Percentiles rank a stretch among this genome's conserved stretches.
phyloP scores from a whole-genome alignment of 306 rosid genomes.

The Lathyrus aphaca region DNA sequence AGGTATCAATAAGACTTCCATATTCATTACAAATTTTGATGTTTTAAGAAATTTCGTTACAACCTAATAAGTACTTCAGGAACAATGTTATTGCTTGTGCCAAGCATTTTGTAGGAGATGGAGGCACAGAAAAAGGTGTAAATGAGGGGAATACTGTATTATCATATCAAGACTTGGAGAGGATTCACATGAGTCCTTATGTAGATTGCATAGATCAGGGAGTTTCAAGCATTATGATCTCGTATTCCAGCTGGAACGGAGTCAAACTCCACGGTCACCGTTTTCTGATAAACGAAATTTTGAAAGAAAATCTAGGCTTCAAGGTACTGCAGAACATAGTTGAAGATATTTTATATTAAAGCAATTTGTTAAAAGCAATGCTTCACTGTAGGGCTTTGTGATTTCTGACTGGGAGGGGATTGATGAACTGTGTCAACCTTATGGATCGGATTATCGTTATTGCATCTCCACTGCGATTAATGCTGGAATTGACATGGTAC shows the following conservation, averaged over 20 bases:
- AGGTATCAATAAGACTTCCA: constrained; percentile 50
- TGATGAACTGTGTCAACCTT: constrained; percentile 59
- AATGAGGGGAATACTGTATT: constrained; percentile 72
- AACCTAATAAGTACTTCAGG: constrained; percentile 48
- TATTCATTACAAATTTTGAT: constrained; percentile 1
- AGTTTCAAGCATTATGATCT: constrained; percentile 79
- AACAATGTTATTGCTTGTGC: constrained; percentile 74
- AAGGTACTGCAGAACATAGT: constrained; percentile 48
- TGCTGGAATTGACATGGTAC: constrained; percentile 87
- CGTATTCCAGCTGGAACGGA: constrained; percentile 86
- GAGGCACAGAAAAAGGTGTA: constrained; percentile 70
- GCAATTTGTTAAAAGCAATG: constrained; percentile 11
- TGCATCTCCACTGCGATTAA: constrained; percentile 67
- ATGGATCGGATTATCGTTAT: constrained; percentile 56
- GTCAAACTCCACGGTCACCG: constrained; percentile 56
- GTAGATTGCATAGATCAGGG: constrained; percentile 70
- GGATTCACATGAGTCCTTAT: constrained; percentile 74
- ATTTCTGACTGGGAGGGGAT: constrained; percentile 85
- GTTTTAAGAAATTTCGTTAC: background rate
- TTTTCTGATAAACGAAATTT: constrained; percentile 67
- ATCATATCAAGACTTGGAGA: constrained; percentile 73
- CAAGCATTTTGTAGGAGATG: constrained; percentile 91
- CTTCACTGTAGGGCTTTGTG: constrained; percentile 67
- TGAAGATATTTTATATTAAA: constrained; percentile 17
- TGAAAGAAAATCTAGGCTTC: constrained; percentile 71